Evolutionary conservation across 495 filamentous ascomycete species (phyloP).

Genomic region (Annulohypoxylon stygium): DNA sequence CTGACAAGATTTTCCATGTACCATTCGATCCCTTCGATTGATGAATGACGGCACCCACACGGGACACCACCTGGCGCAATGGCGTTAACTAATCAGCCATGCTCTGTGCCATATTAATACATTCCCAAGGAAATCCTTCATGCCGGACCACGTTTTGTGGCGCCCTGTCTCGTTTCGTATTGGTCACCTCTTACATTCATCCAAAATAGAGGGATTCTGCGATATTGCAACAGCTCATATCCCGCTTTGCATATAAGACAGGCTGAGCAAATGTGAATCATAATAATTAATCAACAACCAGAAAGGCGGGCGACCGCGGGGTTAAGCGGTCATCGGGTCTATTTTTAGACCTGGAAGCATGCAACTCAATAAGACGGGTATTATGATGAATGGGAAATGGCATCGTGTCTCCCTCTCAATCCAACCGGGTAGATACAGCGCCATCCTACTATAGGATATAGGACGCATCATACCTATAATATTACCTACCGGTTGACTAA

Average conservation of each 20-base stretch:
- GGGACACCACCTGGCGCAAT: constrained; percentile 2
- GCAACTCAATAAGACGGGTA: constrained; percentile 46
- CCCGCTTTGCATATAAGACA: constrained; percentile 41
- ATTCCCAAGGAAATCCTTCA: constrained; percentile 40
- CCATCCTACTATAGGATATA: constrained; percentile 20
- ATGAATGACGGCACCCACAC: constrained; percentile 13
- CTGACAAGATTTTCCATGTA: constrained; percentile 20
- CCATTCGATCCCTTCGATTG: constrained; percentile 6
- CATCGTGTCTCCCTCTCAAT: constrained; percentile 28
- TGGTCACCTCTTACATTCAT: constrained; percentile 43
- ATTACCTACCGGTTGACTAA: constrained; percentile 15
- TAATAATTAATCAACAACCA: neutral
- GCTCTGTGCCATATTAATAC: constrained; percentile 43
- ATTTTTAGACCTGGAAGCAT: constrained; percentile 45
- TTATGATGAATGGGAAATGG: constrained; percentile 42
- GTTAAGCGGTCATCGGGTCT: constrained; percentile 37
- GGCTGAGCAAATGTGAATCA: constrained; percentile 20
- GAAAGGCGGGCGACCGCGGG: constrained; percentile 32
- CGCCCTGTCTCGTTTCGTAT: constrained; percentile 33
- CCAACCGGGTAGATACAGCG: constrained; percentile 42
- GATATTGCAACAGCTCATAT: constrained; percentile 41
- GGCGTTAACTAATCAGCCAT: constrained; percentile 6
- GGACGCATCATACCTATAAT: neutral
- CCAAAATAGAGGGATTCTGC: constrained; percentile 41
- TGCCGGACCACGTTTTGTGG: constrained; percentile 44